Conservation (phyloP, 75 land plant species). For the Gnetum montanum region DNA sequence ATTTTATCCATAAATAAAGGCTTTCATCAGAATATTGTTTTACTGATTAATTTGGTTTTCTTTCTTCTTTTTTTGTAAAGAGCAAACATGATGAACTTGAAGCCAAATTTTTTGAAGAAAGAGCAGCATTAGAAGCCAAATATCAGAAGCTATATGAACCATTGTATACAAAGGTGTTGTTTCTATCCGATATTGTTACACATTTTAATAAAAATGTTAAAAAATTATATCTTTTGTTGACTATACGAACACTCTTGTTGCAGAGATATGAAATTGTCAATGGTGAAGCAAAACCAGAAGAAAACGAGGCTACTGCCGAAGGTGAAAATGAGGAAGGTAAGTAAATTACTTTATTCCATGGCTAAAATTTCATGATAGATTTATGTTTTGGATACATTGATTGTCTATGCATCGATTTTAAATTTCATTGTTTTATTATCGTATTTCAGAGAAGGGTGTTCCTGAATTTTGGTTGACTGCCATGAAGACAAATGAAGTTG, state of each 20-base stretch:
- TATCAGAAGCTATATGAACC: constrained; percentile 87
- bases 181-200: neutral
- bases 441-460: constrained; percentile 72
- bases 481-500: constrained; percentile 81
- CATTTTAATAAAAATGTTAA: neutral
- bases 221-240: neutral
- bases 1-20: no score
- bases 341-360: neutral
- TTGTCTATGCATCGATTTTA: no score
- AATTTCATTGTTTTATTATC: no score
- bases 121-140: constrained; percentile 76
- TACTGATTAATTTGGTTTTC: no score
- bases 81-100: constrained; percentile 77
- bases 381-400: neutral
- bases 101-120: constrained; percentile 75
- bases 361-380: neutral
- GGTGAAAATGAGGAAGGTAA: constrained; percentile 44
- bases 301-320: constrained; percentile 19
- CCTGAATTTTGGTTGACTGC: constrained; percentile 94
- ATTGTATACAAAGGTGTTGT: constrained; percentile 63
- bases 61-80: neutral
- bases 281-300: constrained; percentile 48
- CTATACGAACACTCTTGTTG: no score
- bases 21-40: no score
- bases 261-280: constrained; percentile 86